Base-by-base conservation (phyloP, 768 basidiomycete genomes). In the Gloeophyllum trabeum region DNA sequence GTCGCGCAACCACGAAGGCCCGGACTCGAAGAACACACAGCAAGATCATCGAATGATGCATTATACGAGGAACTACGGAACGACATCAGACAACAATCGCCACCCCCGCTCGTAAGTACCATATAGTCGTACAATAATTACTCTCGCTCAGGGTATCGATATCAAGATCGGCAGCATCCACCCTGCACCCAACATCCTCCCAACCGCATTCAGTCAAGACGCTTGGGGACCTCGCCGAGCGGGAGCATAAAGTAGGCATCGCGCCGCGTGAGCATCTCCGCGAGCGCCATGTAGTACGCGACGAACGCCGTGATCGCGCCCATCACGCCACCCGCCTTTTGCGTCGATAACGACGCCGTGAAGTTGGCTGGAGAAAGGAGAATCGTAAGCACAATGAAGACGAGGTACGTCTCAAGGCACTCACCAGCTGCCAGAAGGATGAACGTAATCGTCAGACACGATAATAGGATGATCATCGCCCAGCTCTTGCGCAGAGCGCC, bases 361-460 rank as follows among this genome's bases (percentile, higher is more conserved):
- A 42, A 46, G 37, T 42, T 7, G 45, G 47, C 53, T 50, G 44
- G 24, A 39, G 40, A 7, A 19, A 18, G 3, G 12, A 42, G 4
- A 38, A n/a, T 12, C 24, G 40, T 47, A 34, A 46, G 42, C 40
- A 34, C 4, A 19, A 4, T 32, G 12, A 7, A 38, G n/a, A 32
- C 22, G 12, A 7, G 7, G 16, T 12, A 13, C 22, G 14, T 16
- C 7, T 12, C 22, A 12, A 10, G n/a, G 7, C 14, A 69, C 50
- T 57, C 51, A 49, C 69, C 67, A 7, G 59, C 47, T 4, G 61
- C 63, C 32, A 76, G 63, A 13, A 75, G 44, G 32, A 67, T 32
- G 61, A 73, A 81, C 4, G 78, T 79, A 39, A 72, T 44, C 22
- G 60, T 63, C 18, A 81, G 67, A 67, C 62, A 73, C 57, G 64